Percentiles rank a stretch among this genome's conserved stretches.
Conservation (phyloP, 768 basidiomycete species). For the Cystofilobasidium capitatum region DNA sequence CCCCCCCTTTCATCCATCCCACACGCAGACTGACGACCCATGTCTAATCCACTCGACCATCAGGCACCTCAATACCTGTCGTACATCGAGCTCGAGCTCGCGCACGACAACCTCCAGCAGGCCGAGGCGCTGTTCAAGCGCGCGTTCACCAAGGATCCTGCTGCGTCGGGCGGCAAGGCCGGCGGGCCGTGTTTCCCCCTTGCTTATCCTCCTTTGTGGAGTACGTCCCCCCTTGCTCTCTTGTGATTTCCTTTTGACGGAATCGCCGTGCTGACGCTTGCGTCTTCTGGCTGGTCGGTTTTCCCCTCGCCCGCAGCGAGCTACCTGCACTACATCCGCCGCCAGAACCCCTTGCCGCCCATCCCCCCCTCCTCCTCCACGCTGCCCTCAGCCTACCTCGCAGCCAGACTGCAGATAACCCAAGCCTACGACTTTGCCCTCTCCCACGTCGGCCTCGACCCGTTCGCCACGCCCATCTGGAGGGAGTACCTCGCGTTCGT, state of each 20-base stretch:
- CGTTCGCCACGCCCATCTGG: slow-evolving; percentile 88
- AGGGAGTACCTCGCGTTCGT: slow-evolving; percentile 86
- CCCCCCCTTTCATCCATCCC: slow-evolving; percentile 30
- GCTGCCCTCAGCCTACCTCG: slow-evolving; percentile 33
- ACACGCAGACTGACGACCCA: slow-evolving; percentile 30
- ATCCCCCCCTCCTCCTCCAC: slow-evolving; percentile 35
- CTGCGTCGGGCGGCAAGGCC: slow-evolving; percentile 32
- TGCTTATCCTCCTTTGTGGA: slow-evolving; percentile 25
- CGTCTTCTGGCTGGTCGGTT: slow-evolving; percentile 71
- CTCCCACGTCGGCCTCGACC: slow-evolving; percentile 79
- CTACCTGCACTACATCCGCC: slow-evolving; percentile 88
- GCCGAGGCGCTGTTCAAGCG: slow-evolving; percentile 83
- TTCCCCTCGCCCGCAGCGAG: slow-evolving; percentile 40
- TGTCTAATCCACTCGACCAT: slow-evolving; percentile 27
- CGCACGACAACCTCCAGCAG: slow-evolving; percentile 52
- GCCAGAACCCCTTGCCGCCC: slow-evolving; percentile 45
- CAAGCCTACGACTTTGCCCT: slow-evolving; percentile 91
- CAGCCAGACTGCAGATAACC: slow-evolving; percentile 64
- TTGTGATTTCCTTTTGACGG: background rate
- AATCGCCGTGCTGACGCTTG: slow-evolving; percentile 25
- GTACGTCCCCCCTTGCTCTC: slow-evolving; percentile 4
- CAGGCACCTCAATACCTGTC: slow-evolving; percentile 75
- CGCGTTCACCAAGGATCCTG: slow-evolving; percentile 48
- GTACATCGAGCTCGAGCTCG: slow-evolving; percentile 47
- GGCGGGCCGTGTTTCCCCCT: slow-evolving; percentile 20